A percentile compares a stretch with the other conserved stretches of the same genome.
Conservation (phyloP, 306 rosid species). For the Sicyos edulis region DNA sequence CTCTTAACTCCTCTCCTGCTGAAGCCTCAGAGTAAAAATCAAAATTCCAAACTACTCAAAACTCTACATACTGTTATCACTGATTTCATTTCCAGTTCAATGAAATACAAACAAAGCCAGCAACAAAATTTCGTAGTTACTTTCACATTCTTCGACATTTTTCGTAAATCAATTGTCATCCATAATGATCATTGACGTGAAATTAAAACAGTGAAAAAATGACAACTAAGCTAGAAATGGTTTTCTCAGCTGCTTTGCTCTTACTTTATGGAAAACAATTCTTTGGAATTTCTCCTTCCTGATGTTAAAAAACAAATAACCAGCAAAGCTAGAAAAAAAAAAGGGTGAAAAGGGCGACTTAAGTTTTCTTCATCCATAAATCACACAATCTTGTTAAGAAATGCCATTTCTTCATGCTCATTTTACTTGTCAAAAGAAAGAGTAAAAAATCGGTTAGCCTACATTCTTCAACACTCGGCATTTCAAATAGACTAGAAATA, state of each 20-base stretch:
- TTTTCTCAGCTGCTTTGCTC: neutral
- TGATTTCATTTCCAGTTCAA: neutral
- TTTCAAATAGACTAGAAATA: neutral
- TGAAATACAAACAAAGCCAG: neutral
- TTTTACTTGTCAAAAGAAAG: neutral
- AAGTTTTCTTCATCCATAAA: neutral
- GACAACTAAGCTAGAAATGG: neutral
- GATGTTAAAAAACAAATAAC: neutral
- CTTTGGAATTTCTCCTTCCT: slow-evolving; percentile 11
- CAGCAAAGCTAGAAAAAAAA: neutral
- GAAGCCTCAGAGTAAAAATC: neutral
- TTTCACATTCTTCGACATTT: neutral
- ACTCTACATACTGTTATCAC: neutral
- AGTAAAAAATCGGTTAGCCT: neutral
- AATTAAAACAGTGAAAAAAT: neutral
- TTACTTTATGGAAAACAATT: neutral
- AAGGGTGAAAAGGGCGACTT: neutral
- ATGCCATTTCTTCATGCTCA: neutral
- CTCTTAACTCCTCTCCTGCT: neutral
- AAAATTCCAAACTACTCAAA: neutral
- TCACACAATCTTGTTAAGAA: neutral
- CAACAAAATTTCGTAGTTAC: neutral
- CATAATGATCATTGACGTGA: neutral
- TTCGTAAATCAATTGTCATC: neutral
- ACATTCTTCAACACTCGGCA: slow-evolving; percentile 1